A percentile compares a stretch with the other conserved stretches of the same genome.
These are phyloP conservation scores for Dendrobium chrysotoxum DNA, from an alignment of 106 monocot genomes.

Conservation along the genomic window DNA sequence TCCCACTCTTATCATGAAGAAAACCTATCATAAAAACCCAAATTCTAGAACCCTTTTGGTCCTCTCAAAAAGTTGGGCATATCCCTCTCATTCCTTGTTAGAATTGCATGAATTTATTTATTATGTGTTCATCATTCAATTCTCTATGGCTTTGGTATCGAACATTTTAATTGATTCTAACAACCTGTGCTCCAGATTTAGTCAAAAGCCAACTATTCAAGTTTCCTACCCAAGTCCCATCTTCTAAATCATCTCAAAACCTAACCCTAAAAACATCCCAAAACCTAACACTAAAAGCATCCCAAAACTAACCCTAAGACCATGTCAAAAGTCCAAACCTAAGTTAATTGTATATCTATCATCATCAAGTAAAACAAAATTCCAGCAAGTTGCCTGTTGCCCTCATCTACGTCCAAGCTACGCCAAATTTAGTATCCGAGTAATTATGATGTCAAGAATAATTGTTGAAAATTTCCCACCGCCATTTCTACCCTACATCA, in stretches of 20 bases:
- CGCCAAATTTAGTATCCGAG: background rate
- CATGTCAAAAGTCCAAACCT: background rate
- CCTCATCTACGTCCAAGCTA: background rate
- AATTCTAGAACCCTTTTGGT: background rate
- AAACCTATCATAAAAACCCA: background rate
- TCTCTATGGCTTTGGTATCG: background rate
- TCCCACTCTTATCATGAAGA: no score
- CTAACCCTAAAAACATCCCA: background rate
- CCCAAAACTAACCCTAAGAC: background rate
- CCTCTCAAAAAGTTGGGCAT: background rate
- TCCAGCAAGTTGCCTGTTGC: background rate
- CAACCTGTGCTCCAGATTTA: background rate
- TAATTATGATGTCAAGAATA: background rate
- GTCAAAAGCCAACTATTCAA: background rate
- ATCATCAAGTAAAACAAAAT: background rate
- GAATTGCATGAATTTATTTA: background rate
- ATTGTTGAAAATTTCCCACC: background rate
- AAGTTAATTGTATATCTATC: background rate
- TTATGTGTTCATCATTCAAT: background rate
- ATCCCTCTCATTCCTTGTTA: background rate
- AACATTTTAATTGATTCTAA: background rate
- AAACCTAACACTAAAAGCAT: background rate
- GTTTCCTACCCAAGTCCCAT: background rate
- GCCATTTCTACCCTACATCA: background rate
- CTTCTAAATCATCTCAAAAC: background rate